A percentile compares a stretch with the other conserved stretches of the same genome.
phyloP scores from a whole-genome alignment of 1,284 basidiomycete genomes.

The Pyrrhoderma noxium region DNA sequence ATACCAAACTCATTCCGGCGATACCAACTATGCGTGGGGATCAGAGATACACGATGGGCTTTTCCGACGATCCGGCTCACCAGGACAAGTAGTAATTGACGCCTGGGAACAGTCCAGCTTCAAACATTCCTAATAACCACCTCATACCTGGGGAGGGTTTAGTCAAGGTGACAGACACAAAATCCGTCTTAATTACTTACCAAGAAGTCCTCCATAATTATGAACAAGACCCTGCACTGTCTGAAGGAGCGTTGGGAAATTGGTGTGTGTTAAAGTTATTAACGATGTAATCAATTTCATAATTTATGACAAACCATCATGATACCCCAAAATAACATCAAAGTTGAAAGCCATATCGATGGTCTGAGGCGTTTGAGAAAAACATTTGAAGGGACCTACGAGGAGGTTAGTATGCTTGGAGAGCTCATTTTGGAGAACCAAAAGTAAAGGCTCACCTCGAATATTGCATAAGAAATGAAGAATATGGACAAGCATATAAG shows the following conservation, averaged over 20 bases:
- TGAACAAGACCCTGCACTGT: conserved; percentile 62
- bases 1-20: conserved; percentile 65
- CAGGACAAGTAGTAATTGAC: conserved; percentile 66
- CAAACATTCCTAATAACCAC: conserved; percentile 60
- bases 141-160: conserved; percentile 42
- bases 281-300: not conserved
- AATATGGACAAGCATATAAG: conserved; percentile 56
- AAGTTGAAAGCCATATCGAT: conserved; percentile 53
- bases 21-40: conserved; percentile 37
- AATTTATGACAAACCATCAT: conserved; percentile 46
- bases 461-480: conserved; percentile 58
- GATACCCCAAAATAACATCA: conserved; percentile 64
- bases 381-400: conserved; percentile 57
- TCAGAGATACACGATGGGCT: not conserved
- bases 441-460: conserved; percentile 37
- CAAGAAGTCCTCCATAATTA: conserved; percentile 56
- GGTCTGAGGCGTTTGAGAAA: conserved; percentile 67
- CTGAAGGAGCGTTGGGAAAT: conserved; percentile 30
- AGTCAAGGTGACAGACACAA: not conserved
- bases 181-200: conserved; percentile 29
- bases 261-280: not conserved
- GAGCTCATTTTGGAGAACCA: not conserved
- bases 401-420: not conserved
- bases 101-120: conserved; percentile 65
- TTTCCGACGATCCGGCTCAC: conserved; percentile 32